Conservation (phyloP, 331 rosid genomes). For the Acacia concinna region DNA sequence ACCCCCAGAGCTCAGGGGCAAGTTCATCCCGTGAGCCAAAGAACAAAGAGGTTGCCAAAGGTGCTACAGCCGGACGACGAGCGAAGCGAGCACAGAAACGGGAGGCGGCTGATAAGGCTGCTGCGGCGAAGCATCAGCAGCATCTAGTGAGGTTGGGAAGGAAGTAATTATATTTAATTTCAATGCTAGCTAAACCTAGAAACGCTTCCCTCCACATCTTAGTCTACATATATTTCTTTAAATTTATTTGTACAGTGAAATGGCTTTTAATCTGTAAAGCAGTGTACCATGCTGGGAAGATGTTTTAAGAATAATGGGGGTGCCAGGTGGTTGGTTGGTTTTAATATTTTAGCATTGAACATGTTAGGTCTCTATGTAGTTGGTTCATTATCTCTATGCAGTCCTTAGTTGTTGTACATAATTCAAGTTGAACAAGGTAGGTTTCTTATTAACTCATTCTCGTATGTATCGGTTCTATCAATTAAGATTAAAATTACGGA, state of each 20-base stretch:
- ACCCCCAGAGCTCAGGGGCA: constrained; percentile 49
- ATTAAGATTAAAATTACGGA: not conserved
- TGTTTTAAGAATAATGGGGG: constrained; percentile 38
- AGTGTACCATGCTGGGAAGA: not conserved
- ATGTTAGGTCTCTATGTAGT: constrained; percentile 33
- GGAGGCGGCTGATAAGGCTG: constrained; percentile 88
- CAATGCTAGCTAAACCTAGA: not conserved
- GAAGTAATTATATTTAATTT: not conserved
- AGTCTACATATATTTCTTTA: not conserved
- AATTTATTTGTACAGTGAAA: constrained; percentile 1
- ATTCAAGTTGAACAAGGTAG: constrained; percentile 29
- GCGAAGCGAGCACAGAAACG: constrained; percentile 82
- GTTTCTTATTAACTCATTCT: constrained; percentile 20
- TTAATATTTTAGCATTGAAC: constrained; percentile 17
- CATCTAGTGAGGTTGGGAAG: constrained; percentile 33
- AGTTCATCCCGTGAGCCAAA: constrained; percentile 57
- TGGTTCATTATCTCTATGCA: constrained; percentile 17
- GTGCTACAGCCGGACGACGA: constrained; percentile 54
- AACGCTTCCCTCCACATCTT: not conserved
- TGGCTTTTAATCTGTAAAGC: not conserved
- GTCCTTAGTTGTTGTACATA: constrained; percentile 22
- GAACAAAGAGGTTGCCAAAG: constrained; percentile 48
- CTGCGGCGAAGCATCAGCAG: constrained; percentile 68
- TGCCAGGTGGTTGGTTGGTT: constrained; percentile 25
- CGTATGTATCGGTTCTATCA: not conserved